Percentiles rank a stretch among this genome's conserved stretches.
Evolutionary conservation across 2,329 filamentous ascomycete genomes (phyloP).

Genomic region (Paecilomyces niveus): DNA sequence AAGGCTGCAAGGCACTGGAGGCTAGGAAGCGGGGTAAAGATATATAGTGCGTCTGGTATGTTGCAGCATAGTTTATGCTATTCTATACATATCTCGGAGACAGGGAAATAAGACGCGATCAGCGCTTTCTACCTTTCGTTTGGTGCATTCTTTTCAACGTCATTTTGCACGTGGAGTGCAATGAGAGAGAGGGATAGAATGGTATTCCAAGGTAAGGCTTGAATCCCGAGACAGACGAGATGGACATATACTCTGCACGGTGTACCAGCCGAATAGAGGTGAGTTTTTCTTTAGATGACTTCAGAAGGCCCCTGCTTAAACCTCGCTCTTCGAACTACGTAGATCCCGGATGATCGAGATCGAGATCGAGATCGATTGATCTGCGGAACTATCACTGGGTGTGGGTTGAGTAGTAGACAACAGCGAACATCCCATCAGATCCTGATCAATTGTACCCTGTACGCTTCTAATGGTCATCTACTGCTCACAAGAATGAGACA

Average conservation of each 20-base stretch:
- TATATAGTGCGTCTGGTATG: not conserved
- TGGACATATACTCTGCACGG: too few relatives aligned
- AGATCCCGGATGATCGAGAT: not conserved
- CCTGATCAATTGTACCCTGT: too few relatives aligned
- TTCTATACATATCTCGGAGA: not conserved
- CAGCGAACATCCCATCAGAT: too few relatives aligned
- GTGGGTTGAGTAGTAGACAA: not conserved
- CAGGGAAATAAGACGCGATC: not conserved
- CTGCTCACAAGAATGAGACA: too few relatives aligned
- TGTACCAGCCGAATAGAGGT: too few relatives aligned
- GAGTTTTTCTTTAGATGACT: not conserved
- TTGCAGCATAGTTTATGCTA: not conserved
- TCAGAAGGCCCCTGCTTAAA: not conserved
- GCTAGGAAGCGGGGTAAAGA: not conserved
- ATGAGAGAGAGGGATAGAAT: not conserved
- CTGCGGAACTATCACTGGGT: not conserved
- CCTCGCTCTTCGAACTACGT: not conserved
- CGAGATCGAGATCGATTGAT: not conserved
- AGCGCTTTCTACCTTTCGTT: not conserved
- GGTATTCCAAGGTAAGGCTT: not conserved
- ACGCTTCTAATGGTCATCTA: too few relatives aligned
- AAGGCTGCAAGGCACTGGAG: not conserved
- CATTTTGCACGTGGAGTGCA: not conserved
- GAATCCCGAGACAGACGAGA: not conserved
- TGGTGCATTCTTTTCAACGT: not conserved